These are phyloP conservation scores for Rhododendron simsii DNA, from an alignment of 148 eudicot genomes.

Conservation along the genomic window DNA sequence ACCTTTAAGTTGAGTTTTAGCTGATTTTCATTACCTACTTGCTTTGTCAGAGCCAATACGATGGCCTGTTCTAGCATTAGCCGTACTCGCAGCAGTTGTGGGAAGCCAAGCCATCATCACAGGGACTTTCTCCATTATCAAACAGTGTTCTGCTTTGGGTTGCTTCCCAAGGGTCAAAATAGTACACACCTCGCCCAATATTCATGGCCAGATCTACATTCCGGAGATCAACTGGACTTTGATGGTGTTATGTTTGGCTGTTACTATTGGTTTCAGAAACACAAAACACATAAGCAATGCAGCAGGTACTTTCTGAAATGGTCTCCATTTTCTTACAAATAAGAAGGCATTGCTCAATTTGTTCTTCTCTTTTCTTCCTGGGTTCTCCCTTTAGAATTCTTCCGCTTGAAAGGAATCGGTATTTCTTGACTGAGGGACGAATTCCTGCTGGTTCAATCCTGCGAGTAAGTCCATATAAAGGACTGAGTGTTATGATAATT, in stretches of 20 bases:
- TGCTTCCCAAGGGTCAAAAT: slow-evolving; percentile 67
- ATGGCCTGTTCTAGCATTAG: slow-evolving; percentile 66
- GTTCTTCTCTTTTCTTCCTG: background rate
- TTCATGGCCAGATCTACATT: slow-evolving; percentile 67
- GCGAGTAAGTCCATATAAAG: background rate
- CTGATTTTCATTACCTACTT: background rate
- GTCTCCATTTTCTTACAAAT: background rate
- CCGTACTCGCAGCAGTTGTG: slow-evolving; percentile 69
- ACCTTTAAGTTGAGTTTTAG: background rate
- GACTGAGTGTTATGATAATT: background rate
- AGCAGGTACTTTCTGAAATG: slow-evolving; percentile 39
- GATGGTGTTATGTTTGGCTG: slow-evolving; percentile 70
- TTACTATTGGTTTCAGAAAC: slow-evolving; percentile 66
- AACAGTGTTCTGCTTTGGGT: slow-evolving; percentile 64
- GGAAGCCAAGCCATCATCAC: slow-evolving; percentile 80
- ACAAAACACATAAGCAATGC: slow-evolving; percentile 72
- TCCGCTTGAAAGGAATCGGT: background rate
- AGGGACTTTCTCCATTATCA: slow-evolving; percentile 67
- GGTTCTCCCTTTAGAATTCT: background rate
- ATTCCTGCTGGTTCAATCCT: background rate
- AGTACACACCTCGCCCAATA: slow-evolving; percentile 61
- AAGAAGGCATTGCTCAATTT: background rate
- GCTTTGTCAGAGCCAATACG: slow-evolving; percentile 44
- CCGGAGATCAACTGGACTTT: slow-evolving; percentile 67
- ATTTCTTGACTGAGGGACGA: background rate